Evolutionary conservation across 129 eudicot species (phyloP).

Genomic region (Logfia minima): DNA sequence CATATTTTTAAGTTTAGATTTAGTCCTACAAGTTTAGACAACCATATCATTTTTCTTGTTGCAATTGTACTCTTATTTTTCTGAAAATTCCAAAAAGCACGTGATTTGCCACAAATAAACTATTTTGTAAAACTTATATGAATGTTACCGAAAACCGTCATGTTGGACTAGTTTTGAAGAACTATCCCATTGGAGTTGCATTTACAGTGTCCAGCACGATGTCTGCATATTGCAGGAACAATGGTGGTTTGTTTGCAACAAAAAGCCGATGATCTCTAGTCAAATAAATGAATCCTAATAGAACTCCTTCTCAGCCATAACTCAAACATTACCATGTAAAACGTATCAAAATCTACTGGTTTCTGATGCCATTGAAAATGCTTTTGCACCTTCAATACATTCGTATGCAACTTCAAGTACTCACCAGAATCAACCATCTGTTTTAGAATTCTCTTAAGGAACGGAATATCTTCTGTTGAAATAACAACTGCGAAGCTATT

Average conservation of each 20-base stretch:
- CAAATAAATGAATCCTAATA: constrained; percentile 33
- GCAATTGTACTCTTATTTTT: not conserved
- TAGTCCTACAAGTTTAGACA: too few species aligned
- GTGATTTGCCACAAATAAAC: not conserved
- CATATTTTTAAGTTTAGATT: too few species aligned
- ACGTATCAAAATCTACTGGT: constrained; percentile 76
- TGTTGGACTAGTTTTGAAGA: not conserved
- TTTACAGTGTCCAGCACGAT: not conserved
- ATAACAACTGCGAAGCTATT: constrained; percentile 63
- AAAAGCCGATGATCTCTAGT: not conserved
- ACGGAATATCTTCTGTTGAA: constrained; percentile 54
- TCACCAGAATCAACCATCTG: constrained; percentile 42
- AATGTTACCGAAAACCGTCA: not conserved
- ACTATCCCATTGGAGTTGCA: not conserved
- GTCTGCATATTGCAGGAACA: not conserved
- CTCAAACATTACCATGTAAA: constrained; percentile 83
- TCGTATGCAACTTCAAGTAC: constrained; percentile 47
- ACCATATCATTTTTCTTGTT: too few species aligned
- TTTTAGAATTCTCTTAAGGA: constrained; percentile 55
- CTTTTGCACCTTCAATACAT: constrained; percentile 64
- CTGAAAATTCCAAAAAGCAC: not conserved
- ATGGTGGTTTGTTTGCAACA: constrained; percentile 1
- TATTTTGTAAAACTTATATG: not conserved
- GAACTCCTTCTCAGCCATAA: constrained; percentile 78
- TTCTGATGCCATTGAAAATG: constrained; percentile 78